Percentiles rank a stretch among this genome's conserved stretches.
phyloP scores from a whole-genome alignment of 2,329 filamentous ascomycete genomes.

The Aspergillus amoenus region DNA sequence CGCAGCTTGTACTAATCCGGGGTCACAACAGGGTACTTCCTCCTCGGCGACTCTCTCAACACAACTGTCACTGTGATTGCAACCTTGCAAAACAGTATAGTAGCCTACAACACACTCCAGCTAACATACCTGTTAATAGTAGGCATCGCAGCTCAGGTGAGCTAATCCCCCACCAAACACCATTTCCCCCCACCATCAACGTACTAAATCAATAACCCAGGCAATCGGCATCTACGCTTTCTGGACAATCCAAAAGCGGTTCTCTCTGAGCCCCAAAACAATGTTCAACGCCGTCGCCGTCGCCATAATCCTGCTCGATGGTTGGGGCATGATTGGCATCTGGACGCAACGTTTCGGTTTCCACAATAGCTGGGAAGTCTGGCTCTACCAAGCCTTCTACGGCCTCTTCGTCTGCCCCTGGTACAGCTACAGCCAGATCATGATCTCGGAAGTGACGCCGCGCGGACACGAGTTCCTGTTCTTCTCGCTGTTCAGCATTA shows the following conservation, averaged over 20 bases:
- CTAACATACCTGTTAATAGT: conserved; percentile 67
- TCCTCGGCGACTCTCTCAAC: conserved; percentile 69
- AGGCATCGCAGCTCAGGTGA: conserved; percentile 61
- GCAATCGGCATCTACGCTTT: conserved; percentile 60
- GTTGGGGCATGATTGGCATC: conserved; percentile 60
- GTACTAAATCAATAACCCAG: conserved; percentile 16
- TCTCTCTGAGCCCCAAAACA: conserved; percentile 60
- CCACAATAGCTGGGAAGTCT: conserved; percentile 55
- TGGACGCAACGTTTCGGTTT: conserved; percentile 56
- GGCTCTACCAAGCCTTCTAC: conserved; percentile 57
- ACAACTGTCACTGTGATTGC: conserved; percentile 68
- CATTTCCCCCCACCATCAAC: too few relatives aligned
- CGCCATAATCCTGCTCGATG: conserved; percentile 59
- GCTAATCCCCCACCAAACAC: background rate
- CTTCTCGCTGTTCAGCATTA: conserved; percentile 67
- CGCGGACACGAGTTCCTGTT: conserved; percentile 69
- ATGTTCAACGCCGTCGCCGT: conserved; percentile 68
- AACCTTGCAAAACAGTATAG: conserved; percentile 65
- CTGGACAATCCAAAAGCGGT: conserved; percentile 62
- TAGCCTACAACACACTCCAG: conserved; percentile 64
- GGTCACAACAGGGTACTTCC: conserved; percentile 54
- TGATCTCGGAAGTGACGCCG: conserved; percentile 69
- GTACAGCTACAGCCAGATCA: conserved; percentile 70
- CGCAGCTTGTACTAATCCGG: background rate
- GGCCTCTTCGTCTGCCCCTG: conserved; percentile 67